Evolutionary conservation across 2,329 filamentous ascomycete species (phyloP), one percentile per base, ranked within the genome.

Genomic region (Exophiala bonariae): DNA sequence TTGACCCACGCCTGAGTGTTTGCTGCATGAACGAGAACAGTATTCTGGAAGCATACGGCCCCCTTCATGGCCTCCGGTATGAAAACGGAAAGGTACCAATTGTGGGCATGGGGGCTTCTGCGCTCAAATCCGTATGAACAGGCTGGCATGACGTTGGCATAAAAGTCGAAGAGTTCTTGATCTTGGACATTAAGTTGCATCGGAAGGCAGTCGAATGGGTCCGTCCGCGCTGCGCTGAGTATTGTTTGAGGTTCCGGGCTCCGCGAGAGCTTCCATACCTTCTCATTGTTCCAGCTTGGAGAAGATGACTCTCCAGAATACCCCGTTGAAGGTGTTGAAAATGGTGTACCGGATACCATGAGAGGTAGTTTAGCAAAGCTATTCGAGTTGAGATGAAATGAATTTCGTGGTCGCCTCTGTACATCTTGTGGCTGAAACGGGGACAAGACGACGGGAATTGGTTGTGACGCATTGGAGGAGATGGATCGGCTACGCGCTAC

Each of bases 51-150:
- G 14, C 61, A 56, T 20, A 67, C 59, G 9, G 60, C 52, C 3
- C 67, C 66, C 56, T 70, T 67, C 65, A 69, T 68, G n/a, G 58
- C 67, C 44, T 66, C 65, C 3, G 67, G 65, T 3, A 69, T 65
- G 53, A 70, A 70, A 7, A 69, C 65, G 2, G 58, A 49, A 2
- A 59, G 63, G 42, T 69, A 69, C 66, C 66, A 68, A 30, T 70
- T 67, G 40, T 69, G 65, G 7, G 67, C 64, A 20, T 63, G 62
- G 6, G 52, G 26, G 3, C 63, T 63, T 7, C 61, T 60, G 22
- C 61, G 62, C 47, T 67, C 62, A n/a, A 61, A 55, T 14, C 65
- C 68, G 38, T 70, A 70, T 3, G 66, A 69, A 51, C 62, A 66
- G 3, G 66, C 58, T 2, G 66, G 66, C 64, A 70, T 69, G 26